Conservation (phyloP, 23 red algal genomes). For the Gracilaria caudata region DNA sequence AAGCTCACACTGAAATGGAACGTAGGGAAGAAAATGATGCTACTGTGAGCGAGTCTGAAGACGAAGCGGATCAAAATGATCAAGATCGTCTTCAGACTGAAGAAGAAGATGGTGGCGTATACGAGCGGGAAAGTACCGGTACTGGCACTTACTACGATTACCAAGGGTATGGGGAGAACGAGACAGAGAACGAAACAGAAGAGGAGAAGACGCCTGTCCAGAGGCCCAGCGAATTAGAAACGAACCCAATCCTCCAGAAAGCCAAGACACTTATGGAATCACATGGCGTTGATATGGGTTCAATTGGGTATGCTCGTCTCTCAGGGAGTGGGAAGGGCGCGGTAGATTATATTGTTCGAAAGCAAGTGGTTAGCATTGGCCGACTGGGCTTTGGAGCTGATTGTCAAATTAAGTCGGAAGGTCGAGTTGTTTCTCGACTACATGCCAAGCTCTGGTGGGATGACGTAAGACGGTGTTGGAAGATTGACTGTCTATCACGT, state of each 20-base stretch:
- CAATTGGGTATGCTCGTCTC: conserved; percentile 73
- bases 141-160: neutral
- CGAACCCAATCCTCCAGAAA: conserved; percentile 7
- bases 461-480: conserved; percentile 36
- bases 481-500: conserved; percentile 57
- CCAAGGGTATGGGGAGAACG: neutral
- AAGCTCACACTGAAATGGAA: neutral
- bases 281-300: conserved; percentile 42
- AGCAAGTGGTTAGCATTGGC: conserved; percentile 41
- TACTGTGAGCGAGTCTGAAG: conserved; percentile 26
- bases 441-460: conserved; percentile 61
- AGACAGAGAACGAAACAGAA: conserved; percentile 28
- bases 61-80: conserved; percentile 12
- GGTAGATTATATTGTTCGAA: conserved; percentile 66
- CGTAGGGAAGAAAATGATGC: conserved; percentile 15
- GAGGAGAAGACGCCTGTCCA: neutral
- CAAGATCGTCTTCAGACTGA: conserved; percentile 8
- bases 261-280: conserved; percentile 4
- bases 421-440: conserved; percentile 39
- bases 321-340: conserved; percentile 49
- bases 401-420: conserved; percentile 65
- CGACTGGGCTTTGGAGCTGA: conserved; percentile 53
- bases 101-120: conserved; percentile 5
- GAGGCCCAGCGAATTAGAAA: conserved; percentile 4
- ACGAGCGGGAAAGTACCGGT: neutral